These are phyloP conservation scores for Sarocladium oryzae DNA, from an alignment of 2,329 filamentous ascomycete genomes.

Conservation along the genomic window DNA sequence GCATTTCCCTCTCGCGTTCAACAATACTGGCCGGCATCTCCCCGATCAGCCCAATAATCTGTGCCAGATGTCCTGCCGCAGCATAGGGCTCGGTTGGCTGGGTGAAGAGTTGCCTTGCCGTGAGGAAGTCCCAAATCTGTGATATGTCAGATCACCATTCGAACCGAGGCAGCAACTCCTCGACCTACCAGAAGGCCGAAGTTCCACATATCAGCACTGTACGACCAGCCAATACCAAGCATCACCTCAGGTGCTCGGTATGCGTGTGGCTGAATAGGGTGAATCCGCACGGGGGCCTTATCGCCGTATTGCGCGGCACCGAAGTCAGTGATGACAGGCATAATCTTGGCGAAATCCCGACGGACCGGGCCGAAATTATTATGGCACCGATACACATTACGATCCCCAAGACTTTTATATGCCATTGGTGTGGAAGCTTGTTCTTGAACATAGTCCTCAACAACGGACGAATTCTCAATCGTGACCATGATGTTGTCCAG, in stretches of 20 bases:
- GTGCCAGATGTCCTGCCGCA: slow-evolving; percentile 17
- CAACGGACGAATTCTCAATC: slow-evolving; percentile 16
- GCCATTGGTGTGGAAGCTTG: slow-evolving; percentile 9
- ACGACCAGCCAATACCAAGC: slow-evolving; percentile 16
- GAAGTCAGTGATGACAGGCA: background rate
- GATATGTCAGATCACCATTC: background rate
- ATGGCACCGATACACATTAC: background rate
- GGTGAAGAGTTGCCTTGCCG: slow-evolving; percentile 16
- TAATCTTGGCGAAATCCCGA: background rate
- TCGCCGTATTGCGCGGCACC: background rate
- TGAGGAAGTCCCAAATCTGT: slow-evolving; percentile 21
- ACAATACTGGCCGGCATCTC: slow-evolving; percentile 15
- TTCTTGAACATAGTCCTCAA: slow-evolving; percentile 15
- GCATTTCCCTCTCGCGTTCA: slow-evolving; percentile 15
- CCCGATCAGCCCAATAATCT: slow-evolving; percentile 19
- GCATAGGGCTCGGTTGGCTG: slow-evolving; percentile 15
- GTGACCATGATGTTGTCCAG: slow-evolving; percentile 19
- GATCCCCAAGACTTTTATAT: background rate
- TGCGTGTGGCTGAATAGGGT: slow-evolving; percentile 17
- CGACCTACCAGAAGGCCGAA: slow-evolving; percentile 18
- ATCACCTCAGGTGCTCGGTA: slow-evolving; percentile 19
- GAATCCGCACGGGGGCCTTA: slow-evolving; percentile 8
- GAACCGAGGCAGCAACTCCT: background rate
- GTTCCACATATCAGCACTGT: slow-evolving; percentile 14
- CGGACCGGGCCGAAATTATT: background rate